phyloP scores from a whole-genome alignment of 1,284 basidiomycete species.

The Marasmius tenuissimus region DNA sequence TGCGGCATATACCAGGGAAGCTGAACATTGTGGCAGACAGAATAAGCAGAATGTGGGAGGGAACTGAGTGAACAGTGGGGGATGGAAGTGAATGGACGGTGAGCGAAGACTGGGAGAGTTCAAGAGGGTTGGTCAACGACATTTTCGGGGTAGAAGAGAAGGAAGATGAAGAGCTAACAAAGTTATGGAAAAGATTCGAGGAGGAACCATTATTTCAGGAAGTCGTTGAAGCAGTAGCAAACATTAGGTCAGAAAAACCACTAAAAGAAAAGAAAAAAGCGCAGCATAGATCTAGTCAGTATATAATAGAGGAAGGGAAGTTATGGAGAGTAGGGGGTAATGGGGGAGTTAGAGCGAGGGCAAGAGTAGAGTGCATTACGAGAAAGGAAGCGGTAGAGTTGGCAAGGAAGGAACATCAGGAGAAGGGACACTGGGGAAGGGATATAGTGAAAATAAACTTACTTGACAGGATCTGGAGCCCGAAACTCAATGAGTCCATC shows the following conservation, averaged over 20 bases:
- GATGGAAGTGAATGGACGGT: constrained; percentile 34
- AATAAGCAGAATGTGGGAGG: constrained; percentile 13
- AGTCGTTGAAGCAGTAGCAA: not conserved
- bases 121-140: constrained; percentile 28
- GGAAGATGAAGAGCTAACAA: not conserved
- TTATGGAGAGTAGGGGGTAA: constrained; percentile 21
- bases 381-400: constrained; percentile 14
- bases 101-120: not conserved
- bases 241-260: not conserved
- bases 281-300: constrained; percentile 24
- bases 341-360: constrained; percentile 14
- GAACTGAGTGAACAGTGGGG: constrained; percentile 7
- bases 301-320: constrained; percentile 30
- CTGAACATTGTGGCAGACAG: constrained; percentile 16
- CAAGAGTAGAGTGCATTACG: constrained; percentile 18
- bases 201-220: constrained; percentile 21
- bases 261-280: constrained; percentile 16
- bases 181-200: constrained; percentile 19
- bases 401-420: constrained; percentile 16
- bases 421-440: constrained; percentile 28
- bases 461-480: constrained; percentile 25
- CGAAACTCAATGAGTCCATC: constrained; percentile 28
- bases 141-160: constrained; percentile 17
- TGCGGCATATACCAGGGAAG: constrained; percentile 14
- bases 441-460: constrained; percentile 28